Base-by-base conservation (phyloP, 2,329 filamentous ascomycete species). In the Sporothrix globosa region DNA sequence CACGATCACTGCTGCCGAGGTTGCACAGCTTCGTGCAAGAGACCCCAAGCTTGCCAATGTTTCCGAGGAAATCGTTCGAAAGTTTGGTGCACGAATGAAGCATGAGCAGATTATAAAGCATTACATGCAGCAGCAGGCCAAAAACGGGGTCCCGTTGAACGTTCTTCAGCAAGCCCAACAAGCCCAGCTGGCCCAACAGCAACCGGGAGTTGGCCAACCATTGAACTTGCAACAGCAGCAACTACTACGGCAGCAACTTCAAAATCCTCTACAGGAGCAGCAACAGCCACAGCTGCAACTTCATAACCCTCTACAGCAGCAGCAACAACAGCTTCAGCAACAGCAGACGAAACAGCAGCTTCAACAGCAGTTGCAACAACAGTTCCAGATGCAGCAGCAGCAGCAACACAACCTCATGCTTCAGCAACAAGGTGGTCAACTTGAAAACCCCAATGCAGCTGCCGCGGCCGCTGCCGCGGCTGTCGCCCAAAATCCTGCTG, bases 161-260 rank as follows among this genome's bases (percentile, higher is more conserved):
- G 41, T 27, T 11, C 39, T 72, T 50, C 71, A 72, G 34, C 75
- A 74, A 7, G 73, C 71, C 24, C 74, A 73, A 17, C 73, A 67
- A 17, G 17, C 13, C 17, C 53, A 58, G 13, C 77, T 76, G 63
- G 75, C 76, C n/a, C 75, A 74, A 5, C 76, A 74, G 41, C 73
- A 73, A n/a, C 24, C 39, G 27, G 58, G 58, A 4, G 58, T 24
- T n/a, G 61, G 61, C 46, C 61, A 66, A 46, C 27, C 24, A 19
- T 14, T 17, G 67, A 71, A 24, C 24, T 41, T 48, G 65, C 75
- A 75, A 30, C 52, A 24, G 34, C 69, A 54, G 46, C 68, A 41
- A 7, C 53, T 34, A 21, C 14, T 39, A n/a, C 46, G 66, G 78
- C 82, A 70, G 19, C 69, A 60, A n/a, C 69, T 63, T 14, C 71